A percentile compares a stretch with the other conserved stretches of the same genome.
phyloP scores from a whole-genome alignment of 768 basidiomycete genomes.

The Pleurotus tuber-regium region DNA sequence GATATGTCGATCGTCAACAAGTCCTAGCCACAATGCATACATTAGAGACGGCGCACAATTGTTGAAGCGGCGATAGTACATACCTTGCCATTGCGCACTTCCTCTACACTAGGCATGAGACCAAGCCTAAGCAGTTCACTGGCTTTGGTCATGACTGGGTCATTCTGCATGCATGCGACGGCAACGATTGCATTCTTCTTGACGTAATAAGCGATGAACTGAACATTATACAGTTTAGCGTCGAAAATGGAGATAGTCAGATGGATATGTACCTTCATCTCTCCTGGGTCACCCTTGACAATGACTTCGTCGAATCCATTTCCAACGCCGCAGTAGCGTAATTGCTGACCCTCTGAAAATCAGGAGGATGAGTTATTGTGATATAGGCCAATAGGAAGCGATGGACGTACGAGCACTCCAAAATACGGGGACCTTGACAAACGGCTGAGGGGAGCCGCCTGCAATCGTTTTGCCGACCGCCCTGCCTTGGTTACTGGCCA shows the following conservation, averaged over 20 bases:
- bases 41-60: not conserved
- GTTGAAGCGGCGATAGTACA: constrained; percentile 10
- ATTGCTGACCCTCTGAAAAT: constrained; percentile 71
- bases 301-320: constrained; percentile 72
- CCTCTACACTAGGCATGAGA: constrained; percentile 75
- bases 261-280: constrained; percentile 62
- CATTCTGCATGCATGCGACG: constrained; percentile 77
- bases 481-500: constrained; percentile 84
- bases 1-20: constrained; percentile 38
- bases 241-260: not conserved
- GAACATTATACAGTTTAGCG: not conserved
- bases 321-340: constrained; percentile 82
- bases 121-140: constrained; percentile 76
- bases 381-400: not conserved
- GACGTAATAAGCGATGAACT: constrained; percentile 83
- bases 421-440: constrained; percentile 79
- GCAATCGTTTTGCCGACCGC: constrained; percentile 80
- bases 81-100: constrained; percentile 76
- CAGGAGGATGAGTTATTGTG: not conserved
- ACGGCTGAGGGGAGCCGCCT: constrained; percentile 51
- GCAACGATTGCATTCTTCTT: constrained; percentile 63
- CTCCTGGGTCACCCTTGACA: constrained; percentile 70
- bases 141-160: constrained; percentile 76
- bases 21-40: constrained; percentile 26
- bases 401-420: constrained; percentile 79